These are phyloP conservation scores for Oryza punctata DNA, from an alignment of 176 grass and related monocot species.

Conservation along the genomic window DNA sequence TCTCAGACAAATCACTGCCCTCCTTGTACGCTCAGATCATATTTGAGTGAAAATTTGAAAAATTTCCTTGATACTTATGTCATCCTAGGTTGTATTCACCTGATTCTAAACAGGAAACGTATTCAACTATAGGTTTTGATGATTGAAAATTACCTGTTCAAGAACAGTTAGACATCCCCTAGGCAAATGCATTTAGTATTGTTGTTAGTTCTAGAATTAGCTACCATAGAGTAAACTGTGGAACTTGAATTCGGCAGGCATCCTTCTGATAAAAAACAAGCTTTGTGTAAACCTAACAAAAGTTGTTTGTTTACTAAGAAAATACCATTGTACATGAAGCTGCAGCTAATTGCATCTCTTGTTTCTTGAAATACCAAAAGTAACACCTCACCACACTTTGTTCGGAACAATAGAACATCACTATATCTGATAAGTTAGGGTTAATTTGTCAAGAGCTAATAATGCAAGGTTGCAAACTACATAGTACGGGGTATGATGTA, in stretches of 20 bases:
- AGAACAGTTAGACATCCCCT: neutral
- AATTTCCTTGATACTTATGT: neutral
- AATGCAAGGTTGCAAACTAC: constrained; percentile 18
- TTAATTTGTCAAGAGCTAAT: neutral
- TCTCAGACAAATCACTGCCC: constrained; percentile 13
- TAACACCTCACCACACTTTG: neutral
- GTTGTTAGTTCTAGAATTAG: constrained; percentile 21
- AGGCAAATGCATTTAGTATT: neutral
- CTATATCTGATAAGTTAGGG: constrained; percentile 1
- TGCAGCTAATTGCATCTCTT: neutral
- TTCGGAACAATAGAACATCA: constrained; percentile 1
- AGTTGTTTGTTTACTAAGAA: neutral
- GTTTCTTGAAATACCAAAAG: constrained; percentile 36
- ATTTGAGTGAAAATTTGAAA: constrained; percentile 10
- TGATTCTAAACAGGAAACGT: neutral
- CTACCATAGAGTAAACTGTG: constrained; percentile 28
- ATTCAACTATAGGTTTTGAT: neutral
- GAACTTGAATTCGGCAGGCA: neutral
- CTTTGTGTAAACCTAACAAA: constrained; percentile 2
- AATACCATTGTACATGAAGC: neutral
- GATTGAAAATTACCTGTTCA: constrained; percentile 5
- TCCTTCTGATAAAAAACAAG: constrained; percentile 23
- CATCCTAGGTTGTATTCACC: neutral
- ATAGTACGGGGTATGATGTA: too few relatives aligned
- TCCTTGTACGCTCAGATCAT: constrained; percentile 6